Evolutionary conservation across 2,329 filamentous ascomycete genomes (phyloP).

Genomic region (Aspergillus floridensis): DNA sequence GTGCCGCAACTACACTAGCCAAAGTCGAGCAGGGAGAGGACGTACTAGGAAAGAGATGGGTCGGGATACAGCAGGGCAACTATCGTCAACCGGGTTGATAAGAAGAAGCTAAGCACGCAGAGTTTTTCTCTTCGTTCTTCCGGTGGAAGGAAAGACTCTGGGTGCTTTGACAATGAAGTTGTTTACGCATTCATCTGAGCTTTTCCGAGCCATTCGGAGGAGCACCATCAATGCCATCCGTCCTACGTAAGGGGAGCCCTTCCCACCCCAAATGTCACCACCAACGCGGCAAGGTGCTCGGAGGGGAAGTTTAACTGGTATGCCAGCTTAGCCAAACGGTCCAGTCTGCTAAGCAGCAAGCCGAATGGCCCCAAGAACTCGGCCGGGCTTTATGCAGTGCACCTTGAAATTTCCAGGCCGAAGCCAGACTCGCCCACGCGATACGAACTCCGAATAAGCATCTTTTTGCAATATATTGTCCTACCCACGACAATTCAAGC

Average conservation of each 20-base stretch:
- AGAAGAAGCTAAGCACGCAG: not conserved
- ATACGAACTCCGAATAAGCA: not conserved
- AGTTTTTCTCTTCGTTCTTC: not conserved
- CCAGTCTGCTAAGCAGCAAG: not conserved
- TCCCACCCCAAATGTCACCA: not conserved
- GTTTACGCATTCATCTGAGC: not conserved
- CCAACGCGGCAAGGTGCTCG: not conserved
- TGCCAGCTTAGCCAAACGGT: not conserved
- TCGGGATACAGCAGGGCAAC: not conserved
- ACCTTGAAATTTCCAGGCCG: not conserved
- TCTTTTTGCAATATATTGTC: not conserved
- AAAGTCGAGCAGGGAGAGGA: not conserved
- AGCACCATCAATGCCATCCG: too few species aligned
- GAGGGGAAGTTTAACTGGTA: not conserved
- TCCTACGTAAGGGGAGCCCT: not conserved
- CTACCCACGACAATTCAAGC: not conserved
- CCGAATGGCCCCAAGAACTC: not conserved
- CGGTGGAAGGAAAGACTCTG: not conserved
- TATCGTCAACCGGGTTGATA: not conserved
- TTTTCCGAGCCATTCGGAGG: not conserved
- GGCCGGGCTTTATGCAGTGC: not conserved
- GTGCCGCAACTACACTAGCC: conserved; percentile 1
- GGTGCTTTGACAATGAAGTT: not conserved
- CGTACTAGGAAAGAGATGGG: not conserved
- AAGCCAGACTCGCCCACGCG: too few species aligned